Conservation (phyloP, 108 stramenopile genomes). For the Cyclotella choctawhatcheeana region DNA sequence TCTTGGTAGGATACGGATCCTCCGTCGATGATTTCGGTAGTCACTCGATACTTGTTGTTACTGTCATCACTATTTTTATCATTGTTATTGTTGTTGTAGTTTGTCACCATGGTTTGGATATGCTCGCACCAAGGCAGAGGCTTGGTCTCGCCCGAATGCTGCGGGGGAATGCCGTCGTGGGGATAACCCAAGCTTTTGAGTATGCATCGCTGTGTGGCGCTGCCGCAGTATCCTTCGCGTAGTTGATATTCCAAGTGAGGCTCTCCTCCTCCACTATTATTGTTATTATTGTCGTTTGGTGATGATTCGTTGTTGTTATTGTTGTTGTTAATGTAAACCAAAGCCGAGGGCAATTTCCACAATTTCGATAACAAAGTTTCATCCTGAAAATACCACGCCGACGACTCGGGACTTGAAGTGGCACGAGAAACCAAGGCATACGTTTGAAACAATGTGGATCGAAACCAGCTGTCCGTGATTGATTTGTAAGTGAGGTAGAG, state of each 20-base stretch:
- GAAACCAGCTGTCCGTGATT: conserved; percentile 30
- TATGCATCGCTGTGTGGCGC: conserved; percentile 46
- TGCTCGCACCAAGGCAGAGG: conserved; percentile 37
- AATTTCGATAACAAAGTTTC: conserved; percentile 6
- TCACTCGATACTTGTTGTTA: conserved; percentile 1
- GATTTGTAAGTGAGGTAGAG: conserved; percentile 28
- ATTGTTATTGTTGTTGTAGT: too few relatives aligned
- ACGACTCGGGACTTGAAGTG: conserved; percentile 7
- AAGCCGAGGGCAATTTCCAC: conserved; percentile 36
- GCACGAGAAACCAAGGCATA: conserved; percentile 26
- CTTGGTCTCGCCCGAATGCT: conserved; percentile 31
- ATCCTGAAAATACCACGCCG: conserved; percentile 36
- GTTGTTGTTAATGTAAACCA: conserved; percentile 21
- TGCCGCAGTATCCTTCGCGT: conserved; percentile 48
- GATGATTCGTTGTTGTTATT: too few relatives aligned
- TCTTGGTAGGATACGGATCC: conserved; percentile 33
- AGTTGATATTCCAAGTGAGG: conserved; percentile 51
- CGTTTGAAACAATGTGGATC: not conserved
- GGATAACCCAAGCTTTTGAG: conserved; percentile 33
- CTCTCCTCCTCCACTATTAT: too few relatives aligned
- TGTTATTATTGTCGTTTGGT: too few relatives aligned
- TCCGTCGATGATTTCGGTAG: conserved; percentile 24
- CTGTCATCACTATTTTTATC: conserved; percentile 15
- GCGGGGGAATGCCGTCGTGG: conserved; percentile 13
- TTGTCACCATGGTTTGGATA: conserved; percentile 23